Evolutionary conservation across 139 green algal species (phyloP), one percentile per base, ranked within the genome.

Genomic region (Chlorella sorokiniana): DNA sequence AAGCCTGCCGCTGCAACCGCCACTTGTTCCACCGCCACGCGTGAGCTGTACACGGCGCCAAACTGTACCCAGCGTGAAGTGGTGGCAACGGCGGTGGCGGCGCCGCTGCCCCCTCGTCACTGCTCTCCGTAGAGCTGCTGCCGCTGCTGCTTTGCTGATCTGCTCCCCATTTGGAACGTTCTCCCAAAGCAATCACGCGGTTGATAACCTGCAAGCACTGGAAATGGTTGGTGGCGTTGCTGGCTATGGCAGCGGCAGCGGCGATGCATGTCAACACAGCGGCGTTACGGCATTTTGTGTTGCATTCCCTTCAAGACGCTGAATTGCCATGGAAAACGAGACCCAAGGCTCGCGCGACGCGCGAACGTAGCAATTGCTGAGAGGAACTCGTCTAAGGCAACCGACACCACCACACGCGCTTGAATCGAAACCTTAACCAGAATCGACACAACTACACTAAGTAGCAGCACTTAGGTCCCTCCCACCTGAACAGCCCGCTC

Each of bases 1-100:
- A 38, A 18, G 6, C 9, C 35, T n/a, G 51, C 51, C 8, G 37
- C 23, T 11, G 63, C 41, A 40, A 8, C 75, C 2, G 76, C 33
- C 9, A 33, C 42, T 44, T 84, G 42, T 5, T 68, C 42, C 5
- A 84, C 35, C 10, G 1, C 56, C 1, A 79, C 25, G 31, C 65
- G 54, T 3, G 70, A 76, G 37, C 18, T 74, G 31, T 64, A 69
- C 5, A 56, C n/a, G 0, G 81, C 62, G 0, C 70, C 81, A 75
- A 87, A 87, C 68, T 84, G 78, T 20, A 87, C 83, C 83, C 83
- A 87, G 4, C 83, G 81, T 11, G 65, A 23, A 33, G 65, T 16
- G 48, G 48, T 16, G 48, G 48, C 48, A 59, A 16, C 11, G 48
- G 11, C 48, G 48, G 48, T 25, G 14, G 48, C 48, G 48, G 48